These are phyloP conservation scores for Cornus controversa DNA, from an alignment of 148 eudicot genomes.

Conservation along the genomic window DNA sequence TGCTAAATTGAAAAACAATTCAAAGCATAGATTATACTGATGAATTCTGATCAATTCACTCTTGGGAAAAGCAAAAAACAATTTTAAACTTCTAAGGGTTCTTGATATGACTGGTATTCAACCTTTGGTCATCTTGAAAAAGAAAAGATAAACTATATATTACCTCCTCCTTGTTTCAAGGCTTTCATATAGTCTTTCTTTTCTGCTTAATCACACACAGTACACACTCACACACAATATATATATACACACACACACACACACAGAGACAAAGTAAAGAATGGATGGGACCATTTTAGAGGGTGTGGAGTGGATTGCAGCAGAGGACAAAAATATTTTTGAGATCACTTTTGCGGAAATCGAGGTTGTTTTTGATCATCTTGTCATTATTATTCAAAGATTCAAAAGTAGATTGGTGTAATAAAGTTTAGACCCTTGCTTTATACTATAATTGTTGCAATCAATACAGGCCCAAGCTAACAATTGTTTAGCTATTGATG, in stretches of 20 bases:
- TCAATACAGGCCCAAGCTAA: neutral
- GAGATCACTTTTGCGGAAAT: slow-evolving; percentile 13
- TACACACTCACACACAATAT: too few species aligned
- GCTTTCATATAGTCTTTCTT: neutral
- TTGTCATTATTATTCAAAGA: slow-evolving; percentile 31
- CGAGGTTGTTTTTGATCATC: slow-evolving; percentile 23
- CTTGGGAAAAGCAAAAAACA: too few species aligned
- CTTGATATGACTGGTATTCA: too few species aligned
- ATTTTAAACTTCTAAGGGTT: neutral
- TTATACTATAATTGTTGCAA: slow-evolving; percentile 8
- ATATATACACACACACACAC: neutral
- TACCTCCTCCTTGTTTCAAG: neutral
- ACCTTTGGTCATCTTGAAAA: too few species aligned
- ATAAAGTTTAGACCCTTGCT: slow-evolving; percentile 6
- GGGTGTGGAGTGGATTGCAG: neutral
- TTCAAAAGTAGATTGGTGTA: neutral
- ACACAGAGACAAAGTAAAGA: neutral
- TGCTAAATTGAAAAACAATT: too few species aligned
- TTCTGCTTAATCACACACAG: neutral
- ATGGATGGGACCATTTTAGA: neutral
- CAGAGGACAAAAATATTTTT: neutral
- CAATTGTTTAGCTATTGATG: neutral
- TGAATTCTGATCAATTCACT: too few species aligned
- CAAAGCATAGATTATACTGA: too few species aligned
- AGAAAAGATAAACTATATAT: neutral